Conservation (phyloP, 345 rosid species). For the Adansonia digitata region DNA sequence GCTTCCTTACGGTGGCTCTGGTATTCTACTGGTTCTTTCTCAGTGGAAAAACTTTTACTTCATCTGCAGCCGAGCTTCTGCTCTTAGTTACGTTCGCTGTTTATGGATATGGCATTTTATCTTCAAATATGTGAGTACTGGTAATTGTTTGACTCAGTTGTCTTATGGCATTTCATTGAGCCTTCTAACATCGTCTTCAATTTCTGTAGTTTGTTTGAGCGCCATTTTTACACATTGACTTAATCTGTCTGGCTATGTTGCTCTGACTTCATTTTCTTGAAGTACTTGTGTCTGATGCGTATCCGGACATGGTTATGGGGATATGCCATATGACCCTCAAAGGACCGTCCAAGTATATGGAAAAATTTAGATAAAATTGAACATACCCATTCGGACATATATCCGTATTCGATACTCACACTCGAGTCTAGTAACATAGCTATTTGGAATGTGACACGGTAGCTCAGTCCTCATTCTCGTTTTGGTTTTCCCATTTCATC, state of each 20-base stretch:
- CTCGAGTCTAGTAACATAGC: too few relatives aligned
- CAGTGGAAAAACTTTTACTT: constrained; percentile 61
- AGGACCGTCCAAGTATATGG: too few relatives aligned
- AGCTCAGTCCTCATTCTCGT: background rate
- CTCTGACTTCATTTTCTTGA: too few relatives aligned
- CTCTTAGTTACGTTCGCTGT: constrained; percentile 40
- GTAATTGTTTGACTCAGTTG: background rate
- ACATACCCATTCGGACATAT: too few relatives aligned
- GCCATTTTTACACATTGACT: background rate
- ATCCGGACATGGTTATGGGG: too few relatives aligned
- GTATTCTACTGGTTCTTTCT: constrained; percentile 76
- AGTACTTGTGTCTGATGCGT: too few relatives aligned
- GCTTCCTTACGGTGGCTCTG: constrained; percentile 45
- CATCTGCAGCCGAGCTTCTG: constrained; percentile 68
- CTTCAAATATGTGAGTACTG: constrained; percentile 57
- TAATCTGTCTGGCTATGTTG: too few relatives aligned
- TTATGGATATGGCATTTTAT: constrained; percentile 50
- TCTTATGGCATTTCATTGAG: background rate
- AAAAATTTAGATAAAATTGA: too few relatives aligned
- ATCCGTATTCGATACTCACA: too few relatives aligned
- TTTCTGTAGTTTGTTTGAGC: background rate
- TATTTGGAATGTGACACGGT: background rate
- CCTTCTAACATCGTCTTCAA: background rate
- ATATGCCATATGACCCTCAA: too few relatives aligned
- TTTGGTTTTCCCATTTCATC: background rate